Evolutionary conservation across 2,329 filamentous ascomycete species (phyloP).

Genomic region (Penicillium sp.): DNA sequence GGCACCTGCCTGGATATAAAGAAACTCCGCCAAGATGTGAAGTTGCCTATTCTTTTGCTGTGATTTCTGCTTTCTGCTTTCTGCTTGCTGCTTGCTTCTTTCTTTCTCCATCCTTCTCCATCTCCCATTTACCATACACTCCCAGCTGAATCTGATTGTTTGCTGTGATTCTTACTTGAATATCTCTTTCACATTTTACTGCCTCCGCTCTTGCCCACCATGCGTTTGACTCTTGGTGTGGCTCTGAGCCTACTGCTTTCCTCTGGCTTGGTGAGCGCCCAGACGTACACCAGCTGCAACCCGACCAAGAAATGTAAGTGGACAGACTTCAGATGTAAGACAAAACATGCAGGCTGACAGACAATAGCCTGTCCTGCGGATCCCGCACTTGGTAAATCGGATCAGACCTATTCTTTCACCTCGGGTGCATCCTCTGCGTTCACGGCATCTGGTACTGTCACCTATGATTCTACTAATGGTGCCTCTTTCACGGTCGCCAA

Average conservation of each 20-base stretch:
- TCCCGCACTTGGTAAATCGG: conserved; percentile 78
- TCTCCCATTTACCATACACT: not conserved
- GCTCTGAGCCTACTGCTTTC: conserved; percentile 30
- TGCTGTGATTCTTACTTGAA: not conserved
- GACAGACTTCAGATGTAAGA: not conserved
- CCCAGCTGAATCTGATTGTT: not conserved
- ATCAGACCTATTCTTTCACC: conserved; percentile 75
- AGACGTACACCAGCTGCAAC: conserved; percentile 48
- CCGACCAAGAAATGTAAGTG: conserved; percentile 40
- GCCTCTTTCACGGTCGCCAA: conserved; percentile 76
- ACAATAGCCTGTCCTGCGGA: conserved; percentile 66
- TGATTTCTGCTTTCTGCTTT: conserved; percentile 3
- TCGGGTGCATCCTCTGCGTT: conserved; percentile 78
- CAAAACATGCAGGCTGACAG: conserved; percentile 3
- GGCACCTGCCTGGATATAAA: conserved; percentile 13
- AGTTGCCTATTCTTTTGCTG: conserved; percentile 7
- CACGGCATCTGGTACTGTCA: conserved; percentile 64
- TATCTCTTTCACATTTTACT: not conserved
- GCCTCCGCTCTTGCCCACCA: conserved; percentile 17
- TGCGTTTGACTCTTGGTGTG: conserved; percentile 32
- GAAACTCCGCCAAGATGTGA: conserved; percentile 2
- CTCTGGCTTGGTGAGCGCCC: conserved; percentile 33
- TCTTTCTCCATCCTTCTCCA: conserved; percentile 1
- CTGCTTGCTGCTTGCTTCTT: conserved; percentile 2
- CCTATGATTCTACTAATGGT: conserved; percentile 70